Evolutionary conservation across 177 flowering plant species (phyloP).

Genomic region (Telopea speciosissima): DNA sequence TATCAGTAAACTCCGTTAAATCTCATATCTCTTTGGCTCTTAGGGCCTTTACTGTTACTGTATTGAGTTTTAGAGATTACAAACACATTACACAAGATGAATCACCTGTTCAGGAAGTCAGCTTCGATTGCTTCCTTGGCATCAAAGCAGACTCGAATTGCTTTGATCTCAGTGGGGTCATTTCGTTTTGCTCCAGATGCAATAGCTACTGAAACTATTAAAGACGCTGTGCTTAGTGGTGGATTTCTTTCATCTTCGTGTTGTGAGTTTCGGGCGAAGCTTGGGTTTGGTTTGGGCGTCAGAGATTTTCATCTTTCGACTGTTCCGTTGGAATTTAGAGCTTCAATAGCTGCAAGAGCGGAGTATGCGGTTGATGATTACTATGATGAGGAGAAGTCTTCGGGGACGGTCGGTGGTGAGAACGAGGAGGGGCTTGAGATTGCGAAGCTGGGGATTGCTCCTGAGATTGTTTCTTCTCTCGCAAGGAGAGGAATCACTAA

Average conservation of each 20-base stretch:
- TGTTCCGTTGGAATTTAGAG: conserved; percentile 19
- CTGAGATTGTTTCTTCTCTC: conserved; percentile 51
- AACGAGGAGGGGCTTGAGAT: conserved; percentile 54
- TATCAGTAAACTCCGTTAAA: too few species aligned
- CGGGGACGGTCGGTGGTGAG: not conserved
- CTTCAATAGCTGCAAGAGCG: conserved; percentile 19
- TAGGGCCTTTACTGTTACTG: too few species aligned
- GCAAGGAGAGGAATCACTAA: conserved; percentile 44
- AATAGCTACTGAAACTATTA: not conserved
- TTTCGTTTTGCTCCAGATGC: not conserved
- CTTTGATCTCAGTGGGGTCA: not conserved
- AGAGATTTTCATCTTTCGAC: conserved; percentile 5
- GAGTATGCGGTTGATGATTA: conserved; percentile 27
- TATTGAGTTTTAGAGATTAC: too few species aligned
- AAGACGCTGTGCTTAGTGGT: not conserved
- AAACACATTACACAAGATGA: not conserved
- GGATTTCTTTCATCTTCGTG: not conserved
- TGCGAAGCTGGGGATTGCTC: conserved; percentile 50
- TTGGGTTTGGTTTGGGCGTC: not conserved
- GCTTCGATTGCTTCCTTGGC: not conserved
- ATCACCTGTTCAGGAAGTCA: not conserved
- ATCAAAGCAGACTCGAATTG: not conserved
- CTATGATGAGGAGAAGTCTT: conserved; percentile 19
- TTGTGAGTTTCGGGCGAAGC: not conserved
- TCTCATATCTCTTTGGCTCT: too few species aligned